Evolutionary conservation across 768 basidiomycete genomes (phyloP).

Genomic region (Macrolepiota dolichaula): DNA sequence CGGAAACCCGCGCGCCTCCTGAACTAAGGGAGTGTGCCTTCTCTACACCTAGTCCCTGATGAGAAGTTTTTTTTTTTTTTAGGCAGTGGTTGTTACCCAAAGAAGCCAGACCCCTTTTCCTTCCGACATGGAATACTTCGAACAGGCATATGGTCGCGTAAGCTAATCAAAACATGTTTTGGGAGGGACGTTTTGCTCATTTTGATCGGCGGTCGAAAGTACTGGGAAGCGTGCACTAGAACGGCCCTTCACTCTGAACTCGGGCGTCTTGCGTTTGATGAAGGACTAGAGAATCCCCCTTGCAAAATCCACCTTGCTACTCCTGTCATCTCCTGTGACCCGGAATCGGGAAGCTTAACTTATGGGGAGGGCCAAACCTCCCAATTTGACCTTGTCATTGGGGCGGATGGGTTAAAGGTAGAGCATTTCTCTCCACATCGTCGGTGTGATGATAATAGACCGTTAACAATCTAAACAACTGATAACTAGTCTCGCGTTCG

Average conservation of each 20-base stretch:
- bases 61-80: no score
- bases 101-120: no score
- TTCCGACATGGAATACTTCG: no score
- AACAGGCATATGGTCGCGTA: no score
- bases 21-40: no score
- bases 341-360: neutral
- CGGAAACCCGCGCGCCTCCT: no score
- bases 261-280: neutral
- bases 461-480: neutral
- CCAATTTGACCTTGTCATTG: neutral
- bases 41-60: no score
- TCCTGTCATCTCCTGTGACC: neutral
- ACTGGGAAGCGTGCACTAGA: neutral
- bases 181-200: no score
- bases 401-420: neutral
- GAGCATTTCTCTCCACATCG: neutral
- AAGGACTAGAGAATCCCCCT: no score
- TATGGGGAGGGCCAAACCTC: neutral
- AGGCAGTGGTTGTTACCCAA: no score
- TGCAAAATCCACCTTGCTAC: neutral
- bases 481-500: neutral
- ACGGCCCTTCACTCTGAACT: neutral
- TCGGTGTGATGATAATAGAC: neutral
- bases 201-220: neutral
- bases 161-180: no score